Base-by-base conservation (phyloP, 1,284 basidiomycete species). In the Rhodotorula sp. region DNA sequence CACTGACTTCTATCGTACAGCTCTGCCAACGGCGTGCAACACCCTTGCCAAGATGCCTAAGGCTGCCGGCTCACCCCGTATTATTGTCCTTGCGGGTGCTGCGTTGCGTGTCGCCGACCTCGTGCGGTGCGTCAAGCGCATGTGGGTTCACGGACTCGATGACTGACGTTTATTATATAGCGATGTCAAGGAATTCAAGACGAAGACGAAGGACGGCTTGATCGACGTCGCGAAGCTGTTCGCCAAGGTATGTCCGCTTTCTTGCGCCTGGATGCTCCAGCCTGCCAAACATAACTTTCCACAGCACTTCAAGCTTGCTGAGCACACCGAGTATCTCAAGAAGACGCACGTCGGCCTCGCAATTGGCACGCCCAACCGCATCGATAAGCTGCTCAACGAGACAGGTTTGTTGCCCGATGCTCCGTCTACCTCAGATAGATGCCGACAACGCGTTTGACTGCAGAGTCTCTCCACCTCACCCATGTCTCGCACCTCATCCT, bases 151-250 rank as follows among this genome's bases (percentile, higher is more conserved):
- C 7, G 20, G 4, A 13, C n/a, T 10, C 1, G 7, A 20, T 53
- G 37, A 61, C 54, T 13, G 40, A 22, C n/a, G 22, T n/a, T 30
- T 9, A 20, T 8, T 24, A 1, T 85, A 79, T 82, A 91, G 68
- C 82, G 87, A 75, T 87, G 88, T 62, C 86, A 90, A 62, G 54
- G 50, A 62, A 13, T 69, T 74, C 56, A 69, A 67, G 55, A 75
- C 62, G n/a, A 91, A 89, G 79, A 91, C 90, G 78, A 58, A 60
- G 54, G 54, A 51, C 53, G 54, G 59, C 6, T 87, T 89, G 67
- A 89, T 88, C 37, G 89, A 91, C 71, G 86, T 92, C 52, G 90
- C 88, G 40, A 93, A 93, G 66, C 75, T 79, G 31, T 93, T 93
- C 76, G 89, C 91, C 55, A 90, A 87, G 62, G 68, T 69, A 22